These are phyloP conservation scores for Halteria grandinella DNA, from an alignment of 73 alveolate species.

Conservation along the genomic window DNA sequence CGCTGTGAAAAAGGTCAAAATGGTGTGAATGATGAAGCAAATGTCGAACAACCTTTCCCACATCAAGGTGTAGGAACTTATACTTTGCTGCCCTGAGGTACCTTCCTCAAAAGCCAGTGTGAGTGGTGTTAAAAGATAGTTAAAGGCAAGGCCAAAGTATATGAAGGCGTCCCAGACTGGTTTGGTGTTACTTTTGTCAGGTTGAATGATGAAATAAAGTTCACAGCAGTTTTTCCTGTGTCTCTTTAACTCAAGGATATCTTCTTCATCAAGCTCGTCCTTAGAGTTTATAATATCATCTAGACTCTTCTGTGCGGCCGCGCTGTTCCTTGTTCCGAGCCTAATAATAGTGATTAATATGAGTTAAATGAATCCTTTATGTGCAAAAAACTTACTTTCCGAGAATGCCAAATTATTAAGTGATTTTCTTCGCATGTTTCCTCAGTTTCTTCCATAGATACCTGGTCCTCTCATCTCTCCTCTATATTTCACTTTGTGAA, in stretches of 20 bases:
- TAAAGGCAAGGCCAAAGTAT: slow-evolving; percentile 22
- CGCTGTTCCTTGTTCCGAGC: no score
- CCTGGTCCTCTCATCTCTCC: no score
- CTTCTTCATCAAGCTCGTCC: slow-evolving; percentile 17
- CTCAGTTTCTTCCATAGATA: no score
- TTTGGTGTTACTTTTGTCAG: slow-evolving; percentile 47
- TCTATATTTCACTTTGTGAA: no score
- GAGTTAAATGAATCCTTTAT: no score
- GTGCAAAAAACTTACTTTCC: no score
- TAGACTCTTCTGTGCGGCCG: no score
- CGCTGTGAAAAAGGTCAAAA: slow-evolving; percentile 61
- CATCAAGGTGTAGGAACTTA: slow-evolving; percentile 1
- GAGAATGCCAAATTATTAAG: no score
- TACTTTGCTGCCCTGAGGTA: background rate
- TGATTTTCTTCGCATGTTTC: no score
- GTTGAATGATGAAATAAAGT: slow-evolving; percentile 33
- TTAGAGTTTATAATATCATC: no score
- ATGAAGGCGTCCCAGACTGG: slow-evolving; percentile 52
- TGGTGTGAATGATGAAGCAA: slow-evolving; percentile 33
- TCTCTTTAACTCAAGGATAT: background rate
- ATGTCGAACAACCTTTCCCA: slow-evolving; percentile 53
- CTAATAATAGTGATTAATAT: no score
- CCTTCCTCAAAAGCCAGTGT: slow-evolving; percentile 55
- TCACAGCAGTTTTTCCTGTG: slow-evolving; percentile 12
- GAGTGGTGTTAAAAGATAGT: slow-evolving; percentile 39